phyloP scores from a whole-genome alignment of 345 rosid genomes.

The Mallotus nudiflorus region DNA sequence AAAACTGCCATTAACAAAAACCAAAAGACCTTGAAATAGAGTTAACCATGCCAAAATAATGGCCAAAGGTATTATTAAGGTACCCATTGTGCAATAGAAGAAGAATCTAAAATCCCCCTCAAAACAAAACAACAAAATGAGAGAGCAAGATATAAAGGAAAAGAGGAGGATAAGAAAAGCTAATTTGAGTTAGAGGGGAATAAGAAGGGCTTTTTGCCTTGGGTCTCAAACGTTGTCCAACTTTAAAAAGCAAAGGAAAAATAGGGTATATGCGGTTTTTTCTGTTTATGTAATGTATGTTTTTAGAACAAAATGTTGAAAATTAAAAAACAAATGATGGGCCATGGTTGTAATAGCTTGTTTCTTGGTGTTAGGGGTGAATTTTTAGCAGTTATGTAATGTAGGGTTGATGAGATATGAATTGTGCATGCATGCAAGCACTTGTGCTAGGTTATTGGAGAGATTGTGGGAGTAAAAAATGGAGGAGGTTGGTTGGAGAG shows the following conservation, averaged over 20 bases:
- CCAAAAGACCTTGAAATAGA: conserved; percentile 38
- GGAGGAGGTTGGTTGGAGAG: background rate
- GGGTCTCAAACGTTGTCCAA: background rate
- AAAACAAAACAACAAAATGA: background rate
- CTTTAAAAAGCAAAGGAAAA: background rate
- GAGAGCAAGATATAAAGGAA: no score
- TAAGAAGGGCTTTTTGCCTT: background rate
- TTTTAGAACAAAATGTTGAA: background rate
- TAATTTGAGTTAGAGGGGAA: background rate
- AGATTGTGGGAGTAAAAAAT: background rate
- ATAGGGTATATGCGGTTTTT: background rate
- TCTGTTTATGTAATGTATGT: background rate
- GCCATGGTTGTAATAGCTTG: background rate
- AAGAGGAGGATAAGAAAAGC: no score
- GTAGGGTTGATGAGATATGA: background rate
- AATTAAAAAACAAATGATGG: conserved; percentile 11
- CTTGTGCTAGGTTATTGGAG: conserved; percentile 15
- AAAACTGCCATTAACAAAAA: conserved; percentile 38
- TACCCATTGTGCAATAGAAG: conserved; percentile 25
- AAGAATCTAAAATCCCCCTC: background rate
- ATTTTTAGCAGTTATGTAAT: background rate
- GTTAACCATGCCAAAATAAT: conserved; percentile 36
- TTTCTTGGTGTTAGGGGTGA: background rate
- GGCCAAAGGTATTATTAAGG: conserved; percentile 23
- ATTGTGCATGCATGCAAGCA: background rate